A percentile compares a stretch with the other conserved stretches of the same genome.
Conservation (phyloP, 129 eudicot genomes). For the Pittosporum tobira region DNA sequence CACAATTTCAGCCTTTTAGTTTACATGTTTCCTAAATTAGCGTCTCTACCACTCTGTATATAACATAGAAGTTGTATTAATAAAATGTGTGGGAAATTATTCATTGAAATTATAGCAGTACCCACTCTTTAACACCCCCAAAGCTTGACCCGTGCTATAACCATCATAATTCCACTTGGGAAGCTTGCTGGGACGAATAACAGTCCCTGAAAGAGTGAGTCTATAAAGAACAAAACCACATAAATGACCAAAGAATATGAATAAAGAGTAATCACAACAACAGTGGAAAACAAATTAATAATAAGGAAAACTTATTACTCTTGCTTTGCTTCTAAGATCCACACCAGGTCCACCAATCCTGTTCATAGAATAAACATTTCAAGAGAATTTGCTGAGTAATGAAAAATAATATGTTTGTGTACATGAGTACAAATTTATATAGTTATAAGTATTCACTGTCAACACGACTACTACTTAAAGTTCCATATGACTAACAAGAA, state of each 20-base stretch:
- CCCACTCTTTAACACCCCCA: too few relatives aligned
- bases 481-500: not conserved
- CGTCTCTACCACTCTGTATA: too few relatives aligned
- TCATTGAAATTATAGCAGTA: too few relatives aligned
- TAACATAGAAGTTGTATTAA: too few relatives aligned
- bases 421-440: too few relatives aligned
- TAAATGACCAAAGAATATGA: not conserved
- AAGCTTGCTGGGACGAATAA: slow-evolving; percentile 51
- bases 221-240: slow-evolving; percentile 20
- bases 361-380: too few relatives aligned
- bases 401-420: too few relatives aligned
- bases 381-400: too few relatives aligned
- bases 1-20: too few relatives aligned
- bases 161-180: slow-evolving; percentile 96
- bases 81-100: too few relatives aligned
- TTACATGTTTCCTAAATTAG: too few relatives aligned
- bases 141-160: slow-evolving; percentile 85
- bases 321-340: slow-evolving; percentile 91
- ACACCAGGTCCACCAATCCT: slow-evolving; percentile 97
- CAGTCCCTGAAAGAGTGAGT: slow-evolving; percentile 67
- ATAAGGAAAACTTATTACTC: slow-evolving; percentile 27
- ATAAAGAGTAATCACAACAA: not conserved
- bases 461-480: not conserved
- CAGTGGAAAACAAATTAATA: not conserved
- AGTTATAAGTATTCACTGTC: too few relatives aligned